These are phyloP conservation scores for Paramecium biaurelia DNA, from an alignment of 73 alveolate genomes.

Conservation along the genomic window DNA sequence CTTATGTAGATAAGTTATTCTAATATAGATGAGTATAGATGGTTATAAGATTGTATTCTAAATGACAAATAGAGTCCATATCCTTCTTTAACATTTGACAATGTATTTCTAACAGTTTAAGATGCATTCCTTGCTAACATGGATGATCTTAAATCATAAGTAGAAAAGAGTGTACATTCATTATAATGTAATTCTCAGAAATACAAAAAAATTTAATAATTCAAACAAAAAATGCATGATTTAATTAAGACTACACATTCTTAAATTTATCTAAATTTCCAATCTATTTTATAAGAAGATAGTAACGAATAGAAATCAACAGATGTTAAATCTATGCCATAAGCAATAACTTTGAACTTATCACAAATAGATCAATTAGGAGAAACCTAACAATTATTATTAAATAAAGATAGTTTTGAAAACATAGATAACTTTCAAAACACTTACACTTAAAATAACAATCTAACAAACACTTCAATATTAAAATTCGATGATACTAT, in stretches of 20 bases:
- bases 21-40: not conserved
- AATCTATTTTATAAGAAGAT: not conserved
- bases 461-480: not conserved
- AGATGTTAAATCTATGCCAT: not conserved
- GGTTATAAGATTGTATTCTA: not conserved
- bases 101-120: not conserved
- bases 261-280: not conserved
- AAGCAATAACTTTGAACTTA: not conserved
- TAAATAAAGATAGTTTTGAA: not conserved
- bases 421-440: not conserved
- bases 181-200: not conserved
- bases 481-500: not conserved
- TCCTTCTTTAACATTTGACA: not conserved
- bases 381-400: not conserved
- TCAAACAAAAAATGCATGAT: not conserved
- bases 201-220: not conserved
- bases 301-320: constrained; percentile 28
- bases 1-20: not conserved
- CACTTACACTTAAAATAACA: not conserved
- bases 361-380: not conserved
- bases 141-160: not conserved
- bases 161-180: constrained; percentile 23
- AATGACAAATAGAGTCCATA: not conserved
- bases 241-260: not conserved
- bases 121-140: not conserved